phyloP scores from a whole-genome alignment of 495 filamentous ascomycete genomes.

The Cenococcum geophilum region DNA sequence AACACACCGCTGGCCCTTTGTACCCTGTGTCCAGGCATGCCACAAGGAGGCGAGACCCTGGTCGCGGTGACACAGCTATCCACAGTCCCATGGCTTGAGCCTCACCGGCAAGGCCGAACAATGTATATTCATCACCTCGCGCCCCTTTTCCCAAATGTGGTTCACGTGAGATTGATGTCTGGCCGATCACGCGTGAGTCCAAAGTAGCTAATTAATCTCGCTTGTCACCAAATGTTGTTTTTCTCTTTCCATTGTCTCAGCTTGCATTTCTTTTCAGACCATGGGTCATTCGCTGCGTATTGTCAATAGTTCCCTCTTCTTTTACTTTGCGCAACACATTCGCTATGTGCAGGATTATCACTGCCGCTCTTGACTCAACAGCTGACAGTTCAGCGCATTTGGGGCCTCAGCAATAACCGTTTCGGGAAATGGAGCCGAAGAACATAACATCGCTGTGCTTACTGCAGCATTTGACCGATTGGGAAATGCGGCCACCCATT shows the following conservation, averaged over 20 bases:
- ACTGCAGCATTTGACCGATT: background rate
- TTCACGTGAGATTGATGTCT: background rate
- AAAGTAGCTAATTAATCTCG: background rate
- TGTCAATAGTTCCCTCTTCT: background rate
- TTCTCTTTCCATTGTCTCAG: background rate
- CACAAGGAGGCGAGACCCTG: background rate
- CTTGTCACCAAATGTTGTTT: background rate
- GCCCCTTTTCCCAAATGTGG: background rate
- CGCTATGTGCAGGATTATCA: background rate
- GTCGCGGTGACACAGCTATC: constrained; percentile 1
- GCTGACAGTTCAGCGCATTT: background rate
- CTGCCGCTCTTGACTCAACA: background rate
- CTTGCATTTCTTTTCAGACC: background rate
- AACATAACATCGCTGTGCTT: background rate
- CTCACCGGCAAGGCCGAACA: constrained; percentile 3
- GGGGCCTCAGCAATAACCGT: background rate
- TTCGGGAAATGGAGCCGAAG: background rate
- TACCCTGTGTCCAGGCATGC: background rate
- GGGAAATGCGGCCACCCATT: too few relatives aligned
- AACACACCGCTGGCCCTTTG: constrained; percentile 1
- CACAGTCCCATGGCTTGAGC: constrained; percentile 6
- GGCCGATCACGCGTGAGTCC: background rate
- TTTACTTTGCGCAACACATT: background rate
- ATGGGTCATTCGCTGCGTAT: background rate
- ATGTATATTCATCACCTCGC: background rate